A percentile compares a stretch with the other conserved stretches of the same genome.
phyloP scores from a whole-genome alignment of 768 basidiomycete species.

The Lentinula guzmanii region DNA sequence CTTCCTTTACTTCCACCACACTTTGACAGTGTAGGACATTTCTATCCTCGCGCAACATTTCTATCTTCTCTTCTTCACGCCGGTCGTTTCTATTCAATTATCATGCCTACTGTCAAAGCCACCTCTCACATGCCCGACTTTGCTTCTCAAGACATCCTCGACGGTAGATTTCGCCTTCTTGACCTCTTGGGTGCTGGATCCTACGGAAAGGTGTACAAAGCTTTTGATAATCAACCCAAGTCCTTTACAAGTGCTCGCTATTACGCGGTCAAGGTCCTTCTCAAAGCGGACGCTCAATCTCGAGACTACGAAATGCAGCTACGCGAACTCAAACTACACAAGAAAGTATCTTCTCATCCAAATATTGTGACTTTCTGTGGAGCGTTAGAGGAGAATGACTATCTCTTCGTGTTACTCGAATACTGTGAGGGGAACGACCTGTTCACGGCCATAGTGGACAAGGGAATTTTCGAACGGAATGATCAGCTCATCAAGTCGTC shows the following conservation, averaged over 20 bases:
- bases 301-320: constrained; percentile 53
- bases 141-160: constrained; percentile 11
- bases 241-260: constrained; percentile 30
- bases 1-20: background rate
- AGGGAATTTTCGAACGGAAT: constrained; percentile 48
- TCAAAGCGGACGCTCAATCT: constrained; percentile 46
- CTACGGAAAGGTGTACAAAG: constrained; percentile 74
- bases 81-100: background rate
- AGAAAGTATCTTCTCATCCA: constrained; percentile 44
- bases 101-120: background rate
- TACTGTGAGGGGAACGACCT: constrained; percentile 58
- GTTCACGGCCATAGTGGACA: constrained; percentile 59
- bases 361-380: constrained; percentile 67
- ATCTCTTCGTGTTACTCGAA: constrained; percentile 63
- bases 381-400: constrained; percentile 53
- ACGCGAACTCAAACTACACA: constrained; percentile 63
- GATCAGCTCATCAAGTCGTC: constrained; percentile 55
- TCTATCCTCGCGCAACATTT: background rate
- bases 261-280: constrained; percentile 75
- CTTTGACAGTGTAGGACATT: constrained; percentile 5
- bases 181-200: constrained; percentile 65
- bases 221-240: constrained; percentile 35
- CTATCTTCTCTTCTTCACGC: background rate
- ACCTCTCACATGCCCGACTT: constrained; percentile 1
- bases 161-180: constrained; percentile 54